Base-by-base conservation (phyloP, 148 eudicot species). In the Rhododendron simsii region DNA sequence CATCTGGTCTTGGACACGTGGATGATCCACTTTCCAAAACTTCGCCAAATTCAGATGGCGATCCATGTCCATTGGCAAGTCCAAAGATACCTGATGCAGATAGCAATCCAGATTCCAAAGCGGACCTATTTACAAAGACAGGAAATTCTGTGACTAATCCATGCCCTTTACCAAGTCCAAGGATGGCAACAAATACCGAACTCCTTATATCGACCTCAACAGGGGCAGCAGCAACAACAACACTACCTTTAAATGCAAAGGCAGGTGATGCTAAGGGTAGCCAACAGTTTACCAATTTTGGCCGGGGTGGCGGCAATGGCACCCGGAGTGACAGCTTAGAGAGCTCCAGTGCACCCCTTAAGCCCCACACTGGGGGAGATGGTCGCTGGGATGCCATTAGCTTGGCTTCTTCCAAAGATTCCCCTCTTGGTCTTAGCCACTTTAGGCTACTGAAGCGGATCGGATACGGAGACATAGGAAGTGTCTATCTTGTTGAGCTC, bases 381-480 rank as follows among this genome's bases (percentile, higher is more conserved):
- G 85, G 89, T 18, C 79, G 98, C 86, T 95, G 98, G 98, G 96
- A 94, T 61, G 98, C 96, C n/a, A 91, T 95, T 39, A 92, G 89
- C 81, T 79, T 78, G n/a, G 90, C 87, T 2, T 88, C 86, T 82
- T 86, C 92, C 6, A 91, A 69, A 84, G 95, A 93, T 2, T 81
- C 92, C 14, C 96, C 96, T 10, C 82, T 93, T 67, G 93, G 94
- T 73, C 95, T 95, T n/a, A 86, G 83, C 87, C 93, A 95, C 83
- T 95, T 95, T 77, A 91, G 95, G 86, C 92, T 95, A 44, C 87
- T 95, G 11, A 95, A 95, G 87, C 87, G 98, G 85, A 91, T 95
- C 9, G 98, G 98, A 20, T 93, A 94, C 87, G 98, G 98, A 63
- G 98, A 95, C 71, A 95, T 95, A 50, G 98, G 98, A 63, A 95